Evolutionary conservation across 805 yeast genomes (phyloP).

Genomic region (Pichia exigua): DNA sequence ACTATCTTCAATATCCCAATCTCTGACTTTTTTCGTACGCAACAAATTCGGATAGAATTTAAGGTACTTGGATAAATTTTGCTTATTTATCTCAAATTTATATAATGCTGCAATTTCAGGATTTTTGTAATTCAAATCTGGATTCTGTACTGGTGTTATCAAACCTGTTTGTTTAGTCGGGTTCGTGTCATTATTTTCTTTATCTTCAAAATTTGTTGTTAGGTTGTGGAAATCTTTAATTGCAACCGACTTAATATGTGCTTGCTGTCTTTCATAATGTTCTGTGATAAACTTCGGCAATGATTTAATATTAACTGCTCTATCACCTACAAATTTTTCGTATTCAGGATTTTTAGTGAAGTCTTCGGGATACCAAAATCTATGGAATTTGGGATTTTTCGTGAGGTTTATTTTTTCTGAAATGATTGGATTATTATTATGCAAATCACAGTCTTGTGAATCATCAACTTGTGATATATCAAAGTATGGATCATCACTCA

Average conservation of each 20-base stretch:
- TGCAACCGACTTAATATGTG: slow-evolving; percentile 16
- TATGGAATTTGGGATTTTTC: slow-evolving; percentile 18
- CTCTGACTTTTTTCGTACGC: slow-evolving; percentile 19
- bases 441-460: not conserved
- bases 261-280: slow-evolving; percentile 18
- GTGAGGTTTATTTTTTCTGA: slow-evolving; percentile 16
- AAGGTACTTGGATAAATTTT: slow-evolving; percentile 11
- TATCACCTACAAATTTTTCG: slow-evolving; percentile 3
- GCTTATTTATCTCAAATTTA: slow-evolving; percentile 22
- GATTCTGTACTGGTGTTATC: slow-evolving; percentile 21
- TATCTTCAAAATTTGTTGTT: slow-evolving; percentile 9
- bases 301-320: not conserved
- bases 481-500: not conserved
- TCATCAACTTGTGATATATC: slow-evolving; percentile 3
- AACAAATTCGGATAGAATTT: slow-evolving; percentile 10
- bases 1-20: slow-evolving; percentile 26
- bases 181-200: not conserved
- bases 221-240: slow-evolving; percentile 20
- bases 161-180: not conserved
- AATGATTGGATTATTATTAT: not conserved
- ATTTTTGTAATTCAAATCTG: slow-evolving; percentile 18
- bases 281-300: slow-evolving; percentile 11
- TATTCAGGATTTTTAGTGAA: slow-evolving; percentile 26
- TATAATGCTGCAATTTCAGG: slow-evolving; percentile 19
- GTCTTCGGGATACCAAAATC: slow-evolving; percentile 32